Evolutionary conservation across 768 basidiomycete species (phyloP).

Genomic region (Tricholoma terreum): DNA sequence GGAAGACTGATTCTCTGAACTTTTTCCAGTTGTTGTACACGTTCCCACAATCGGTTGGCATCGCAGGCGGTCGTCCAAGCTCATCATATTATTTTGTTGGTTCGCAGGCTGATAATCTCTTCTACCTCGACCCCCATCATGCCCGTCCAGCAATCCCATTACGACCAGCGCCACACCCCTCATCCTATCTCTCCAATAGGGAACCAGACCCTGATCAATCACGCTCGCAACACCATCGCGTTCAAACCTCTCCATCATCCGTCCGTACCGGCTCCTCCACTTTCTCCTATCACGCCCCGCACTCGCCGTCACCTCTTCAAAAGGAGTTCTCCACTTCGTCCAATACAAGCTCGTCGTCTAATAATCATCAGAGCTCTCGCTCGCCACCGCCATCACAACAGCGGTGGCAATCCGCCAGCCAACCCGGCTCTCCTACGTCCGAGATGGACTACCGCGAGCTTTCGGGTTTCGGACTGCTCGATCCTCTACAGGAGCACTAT

Average conservation of each 20-base stretch:
- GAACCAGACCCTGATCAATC: conserved; percentile 22
- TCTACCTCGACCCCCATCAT: conserved; percentile 81
- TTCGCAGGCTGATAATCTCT: conserved; percentile 81
- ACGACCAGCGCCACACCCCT: conserved; percentile 36
- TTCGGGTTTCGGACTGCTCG: conserved; percentile 27
- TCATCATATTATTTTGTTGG: conserved; percentile 98
- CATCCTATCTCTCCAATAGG: conserved; percentile 4
- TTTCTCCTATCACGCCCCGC: conserved; percentile 50
- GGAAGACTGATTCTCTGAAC: not conserved
- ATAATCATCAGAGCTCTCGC: conserved; percentile 10
- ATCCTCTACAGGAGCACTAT: conserved; percentile 57
- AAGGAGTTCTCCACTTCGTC: conserved; percentile 49
- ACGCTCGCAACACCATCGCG: conserved; percentile 19
- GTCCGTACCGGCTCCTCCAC: conserved; percentile 50
- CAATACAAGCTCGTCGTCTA: conserved; percentile 23
- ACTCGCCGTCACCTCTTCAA: conserved; percentile 64
- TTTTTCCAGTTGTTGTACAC: conserved; percentile 72
- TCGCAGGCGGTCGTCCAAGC: conserved; percentile 94
- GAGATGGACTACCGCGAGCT: conserved; percentile 20
- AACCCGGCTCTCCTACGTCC: conserved; percentile 31
- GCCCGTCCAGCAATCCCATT: conserved; percentile 75
- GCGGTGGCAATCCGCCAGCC: conserved; percentile 23
- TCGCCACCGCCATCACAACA: conserved; percentile 22
- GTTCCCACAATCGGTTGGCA: conserved; percentile 94
- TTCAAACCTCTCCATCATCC: conserved; percentile 52